A percentile compares a stretch with the other conserved stretches of the same genome.
phyloP scores from a whole-genome alignment of 108 stramenopile genomes.

The Pinguiococcus pyrenoidosus region DNA sequence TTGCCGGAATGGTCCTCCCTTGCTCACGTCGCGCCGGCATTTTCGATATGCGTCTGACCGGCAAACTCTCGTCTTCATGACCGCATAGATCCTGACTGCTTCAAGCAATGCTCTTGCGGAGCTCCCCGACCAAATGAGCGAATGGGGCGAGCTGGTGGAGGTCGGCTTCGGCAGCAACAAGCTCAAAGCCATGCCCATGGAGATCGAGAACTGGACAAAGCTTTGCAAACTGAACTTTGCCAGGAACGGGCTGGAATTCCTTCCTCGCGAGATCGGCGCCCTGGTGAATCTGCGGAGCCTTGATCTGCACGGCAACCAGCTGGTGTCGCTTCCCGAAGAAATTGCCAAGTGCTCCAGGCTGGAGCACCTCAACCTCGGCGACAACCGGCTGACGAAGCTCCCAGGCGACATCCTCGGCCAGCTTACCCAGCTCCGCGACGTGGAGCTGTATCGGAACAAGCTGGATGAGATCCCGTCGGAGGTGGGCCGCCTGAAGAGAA shows the following conservation, averaged over 20 bases:
- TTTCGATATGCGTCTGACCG: no score
- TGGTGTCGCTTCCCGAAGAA: no score
- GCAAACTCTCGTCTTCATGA: no score
- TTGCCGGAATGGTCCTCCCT: no score
- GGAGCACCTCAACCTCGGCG: slow-evolving; percentile 1
- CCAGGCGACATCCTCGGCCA: slow-evolving; percentile 4
- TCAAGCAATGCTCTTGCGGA: slow-evolving; percentile 5
- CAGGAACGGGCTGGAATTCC: no score
- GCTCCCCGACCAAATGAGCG: slow-evolving; percentile 3
- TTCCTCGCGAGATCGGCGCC: no score
- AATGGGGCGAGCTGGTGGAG: not conserved
- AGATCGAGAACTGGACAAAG: no score
- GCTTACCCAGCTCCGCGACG: slow-evolving; percentile 1
- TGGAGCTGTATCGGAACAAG: slow-evolving; percentile 19
- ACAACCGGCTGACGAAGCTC: slow-evolving; percentile 7
- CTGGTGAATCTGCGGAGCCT: no score
- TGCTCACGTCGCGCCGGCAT: no score
- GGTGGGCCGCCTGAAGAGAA: not conserved
- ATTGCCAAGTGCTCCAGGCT: slow-evolving; percentile 1
- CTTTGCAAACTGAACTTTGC: no score
- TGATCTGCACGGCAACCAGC: no score
- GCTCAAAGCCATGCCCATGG: not conserved
- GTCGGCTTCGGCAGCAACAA: slow-evolving; percentile 14
- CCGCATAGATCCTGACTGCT: slow-evolving; percentile 4
- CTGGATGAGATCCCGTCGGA: slow-evolving; percentile 8